Conservation (phyloP, 106 monocot genomes). For the Acorus gramineus region DNA sequence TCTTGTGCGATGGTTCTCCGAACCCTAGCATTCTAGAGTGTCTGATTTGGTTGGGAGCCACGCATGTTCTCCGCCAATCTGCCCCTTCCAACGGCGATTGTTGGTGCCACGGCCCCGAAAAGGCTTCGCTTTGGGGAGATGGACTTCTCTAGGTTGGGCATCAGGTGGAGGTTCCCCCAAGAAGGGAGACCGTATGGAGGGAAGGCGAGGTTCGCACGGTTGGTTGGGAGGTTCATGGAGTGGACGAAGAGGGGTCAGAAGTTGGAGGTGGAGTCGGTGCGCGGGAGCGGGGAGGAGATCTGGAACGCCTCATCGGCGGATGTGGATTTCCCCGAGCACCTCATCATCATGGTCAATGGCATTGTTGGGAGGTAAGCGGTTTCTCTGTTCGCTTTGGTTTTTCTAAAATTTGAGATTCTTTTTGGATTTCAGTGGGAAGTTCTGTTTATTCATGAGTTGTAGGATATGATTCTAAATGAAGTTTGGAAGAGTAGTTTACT, state of each 20-base stretch:
- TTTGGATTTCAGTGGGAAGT: too few species aligned
- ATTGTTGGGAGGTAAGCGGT: conserved; percentile 45
- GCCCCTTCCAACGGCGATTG: too few species aligned
- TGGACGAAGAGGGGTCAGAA: conserved; percentile 1
- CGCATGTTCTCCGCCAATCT: too few species aligned
- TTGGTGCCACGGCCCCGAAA: too few species aligned
- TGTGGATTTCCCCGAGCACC: conserved; percentile 44
- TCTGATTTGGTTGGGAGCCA: too few species aligned
- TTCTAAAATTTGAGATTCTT: too few species aligned
- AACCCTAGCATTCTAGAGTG: too few species aligned
- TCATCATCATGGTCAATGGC: conserved; percentile 68
- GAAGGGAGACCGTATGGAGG: neutral
- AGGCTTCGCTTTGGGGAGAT: neutral
- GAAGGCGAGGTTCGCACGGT: neutral
- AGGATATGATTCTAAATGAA: too few species aligned
- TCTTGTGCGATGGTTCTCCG: too few species aligned
- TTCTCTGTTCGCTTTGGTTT: too few species aligned
- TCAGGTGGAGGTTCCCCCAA: conserved; percentile 9
- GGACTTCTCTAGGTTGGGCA: conserved; percentile 18
- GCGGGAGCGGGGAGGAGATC: conserved; percentile 33
- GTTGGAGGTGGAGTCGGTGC: conserved; percentile 21
- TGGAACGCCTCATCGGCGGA: conserved; percentile 24
- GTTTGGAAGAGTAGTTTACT: too few species aligned
- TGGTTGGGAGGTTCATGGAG: conserved; percentile 13
- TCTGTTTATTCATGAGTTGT: too few species aligned